phyloP scores from a whole-genome alignment of 768 basidiomycete genomes.

The Obba rivulosa region DNA sequence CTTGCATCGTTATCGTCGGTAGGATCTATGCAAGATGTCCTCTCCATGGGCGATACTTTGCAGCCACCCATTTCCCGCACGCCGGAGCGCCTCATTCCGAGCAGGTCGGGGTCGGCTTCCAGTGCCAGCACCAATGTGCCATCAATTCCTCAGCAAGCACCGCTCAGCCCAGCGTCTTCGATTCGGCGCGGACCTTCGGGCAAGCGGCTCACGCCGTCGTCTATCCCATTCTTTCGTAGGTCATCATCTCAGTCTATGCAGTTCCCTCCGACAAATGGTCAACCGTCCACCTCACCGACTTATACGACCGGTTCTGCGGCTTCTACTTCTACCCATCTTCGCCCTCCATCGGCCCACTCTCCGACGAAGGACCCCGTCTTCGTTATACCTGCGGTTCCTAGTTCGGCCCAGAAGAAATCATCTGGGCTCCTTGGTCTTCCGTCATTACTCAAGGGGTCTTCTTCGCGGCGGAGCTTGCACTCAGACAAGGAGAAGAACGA shows the following conservation, averaged over 20 bases:
- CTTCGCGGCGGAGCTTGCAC: constrained; percentile 76
- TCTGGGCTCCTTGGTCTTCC: constrained; percentile 77
- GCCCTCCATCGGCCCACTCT: constrained; percentile 39
- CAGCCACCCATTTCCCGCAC: constrained; percentile 47
- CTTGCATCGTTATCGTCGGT: constrained; percentile 65
- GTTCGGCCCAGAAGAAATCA: constrained; percentile 69
- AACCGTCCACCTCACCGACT: constrained; percentile 24
- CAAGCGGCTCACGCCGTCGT: constrained; percentile 84
- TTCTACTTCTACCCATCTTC: constrained; percentile 34
- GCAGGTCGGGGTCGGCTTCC: constrained; percentile 71
- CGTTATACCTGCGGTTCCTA: constrained; percentile 49
- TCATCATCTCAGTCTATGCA: constrained; percentile 89
- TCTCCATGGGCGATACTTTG: constrained; percentile 11
- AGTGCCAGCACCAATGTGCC: constrained; percentile 67
- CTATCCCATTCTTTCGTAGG: constrained; percentile 91
- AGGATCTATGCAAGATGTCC: constrained; percentile 48
- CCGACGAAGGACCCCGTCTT: constrained; percentile 50
- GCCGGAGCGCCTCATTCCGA: constrained; percentile 56
- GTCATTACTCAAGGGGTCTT: constrained; percentile 79
- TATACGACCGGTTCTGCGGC: constrained; percentile 43
- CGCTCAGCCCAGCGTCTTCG: constrained; percentile 70
- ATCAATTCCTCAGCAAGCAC: constrained; percentile 50
- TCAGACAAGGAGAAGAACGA: constrained; percentile 45
- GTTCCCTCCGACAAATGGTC: constrained; percentile 41
- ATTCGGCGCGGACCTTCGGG: constrained; percentile 58